These are phyloP conservation scores for Aspergillus alliaceus DNA, from an alignment of 2,329 filamentous ascomycete genomes.

Conservation along the genomic window DNA sequence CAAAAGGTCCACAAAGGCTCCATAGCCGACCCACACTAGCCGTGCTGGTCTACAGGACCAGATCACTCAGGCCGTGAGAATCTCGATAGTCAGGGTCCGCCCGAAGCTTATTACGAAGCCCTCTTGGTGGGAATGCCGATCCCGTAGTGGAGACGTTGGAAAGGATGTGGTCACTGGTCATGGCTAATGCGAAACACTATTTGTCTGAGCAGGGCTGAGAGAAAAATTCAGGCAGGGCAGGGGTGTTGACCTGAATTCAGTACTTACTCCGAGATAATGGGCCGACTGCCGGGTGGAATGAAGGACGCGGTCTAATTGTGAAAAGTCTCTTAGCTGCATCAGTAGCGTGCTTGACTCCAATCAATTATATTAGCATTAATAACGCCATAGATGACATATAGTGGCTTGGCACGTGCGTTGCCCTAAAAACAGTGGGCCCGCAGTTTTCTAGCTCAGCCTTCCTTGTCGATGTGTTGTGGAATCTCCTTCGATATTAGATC, in stretches of 20 bases:
- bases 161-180: no score
- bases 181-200: neutral
- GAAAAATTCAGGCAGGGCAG: neutral
- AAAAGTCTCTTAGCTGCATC: neutral
- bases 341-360: neutral
- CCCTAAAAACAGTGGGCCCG: neutral
- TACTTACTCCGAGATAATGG: neutral
- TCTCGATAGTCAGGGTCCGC: neutral
- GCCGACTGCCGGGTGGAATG: neutral
- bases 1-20: neutral
- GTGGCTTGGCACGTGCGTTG: neutral
- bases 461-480: neutral
- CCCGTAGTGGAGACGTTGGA: neutral
- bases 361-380: neutral
- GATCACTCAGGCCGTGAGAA: neutral
- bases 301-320: neutral
- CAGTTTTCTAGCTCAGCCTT: neutral
- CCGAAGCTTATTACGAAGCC: slow-evolving; percentile 1
- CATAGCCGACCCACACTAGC: neutral
- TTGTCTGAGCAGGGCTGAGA: neutral
- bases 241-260: neutral
- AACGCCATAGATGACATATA: neutral
- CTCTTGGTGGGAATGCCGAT: neutral
- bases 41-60: neutral
- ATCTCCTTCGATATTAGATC: neutral